Evolutionary conservation across 139 green algal genomes (phyloP).

Genomic region (Chlorella vulgaris): DNA sequence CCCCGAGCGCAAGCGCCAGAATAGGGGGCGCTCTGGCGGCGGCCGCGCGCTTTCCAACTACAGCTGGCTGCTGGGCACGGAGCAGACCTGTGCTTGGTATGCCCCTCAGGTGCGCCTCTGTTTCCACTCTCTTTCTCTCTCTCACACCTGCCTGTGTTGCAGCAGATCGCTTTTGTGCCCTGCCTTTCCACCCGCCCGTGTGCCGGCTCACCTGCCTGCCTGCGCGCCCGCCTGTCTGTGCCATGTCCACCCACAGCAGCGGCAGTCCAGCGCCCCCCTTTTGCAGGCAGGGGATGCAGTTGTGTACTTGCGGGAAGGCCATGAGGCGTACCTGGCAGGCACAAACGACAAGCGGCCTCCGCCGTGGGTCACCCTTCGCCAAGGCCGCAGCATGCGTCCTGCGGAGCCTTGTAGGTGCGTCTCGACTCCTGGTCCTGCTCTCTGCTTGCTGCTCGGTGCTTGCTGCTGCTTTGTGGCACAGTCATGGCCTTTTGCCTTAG

Average conservation of each 20-base stretch:
- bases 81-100: conserved; percentile 52
- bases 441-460: conserved; percentile 55
- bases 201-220: background rate
- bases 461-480: too few relatives aligned
- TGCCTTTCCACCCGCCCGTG: background rate
- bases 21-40: background rate
- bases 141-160: background rate
- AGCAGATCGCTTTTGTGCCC: background rate
- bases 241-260: background rate
- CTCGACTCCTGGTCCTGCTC: background rate
- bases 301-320: conserved; percentile 70
- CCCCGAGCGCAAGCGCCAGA: conserved; percentile 1
- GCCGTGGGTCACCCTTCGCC: conserved; percentile 44
- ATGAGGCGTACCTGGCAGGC: conserved; percentile 39
- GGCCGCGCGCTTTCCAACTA: conserved; percentile 44
- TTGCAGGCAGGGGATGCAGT: conserved; percentile 64
- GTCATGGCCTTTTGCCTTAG: too few relatives aligned
- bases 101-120: conserved; percentile 53
- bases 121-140: background rate
- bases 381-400: conserved; percentile 43
- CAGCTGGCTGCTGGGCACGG: conserved; percentile 47
- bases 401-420: conserved; percentile 53
- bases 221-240: background rate
- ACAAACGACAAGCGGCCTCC: conserved; percentile 48
- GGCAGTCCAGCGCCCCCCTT: background rate